Evolutionary conservation across 1,139 yeast species (phyloP).

Genomic region (Ogataea hybrid): DNA sequence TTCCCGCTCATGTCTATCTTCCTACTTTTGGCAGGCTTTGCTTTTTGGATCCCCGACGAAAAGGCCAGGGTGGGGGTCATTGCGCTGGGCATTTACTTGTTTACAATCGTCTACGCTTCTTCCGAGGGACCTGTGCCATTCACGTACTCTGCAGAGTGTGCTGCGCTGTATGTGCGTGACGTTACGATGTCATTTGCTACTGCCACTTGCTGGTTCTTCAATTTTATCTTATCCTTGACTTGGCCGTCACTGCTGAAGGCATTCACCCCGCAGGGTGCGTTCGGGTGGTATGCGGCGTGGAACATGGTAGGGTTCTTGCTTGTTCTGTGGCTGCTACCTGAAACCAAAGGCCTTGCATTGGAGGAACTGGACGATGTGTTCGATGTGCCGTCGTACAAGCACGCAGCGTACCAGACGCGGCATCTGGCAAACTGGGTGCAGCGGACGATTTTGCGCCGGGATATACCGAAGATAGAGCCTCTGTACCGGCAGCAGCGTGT

Average conservation of each 20-base stretch:
- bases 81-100: conserved; percentile 70
- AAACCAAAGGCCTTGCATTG: conserved; percentile 65
- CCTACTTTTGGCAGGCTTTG: conserved; percentile 70
- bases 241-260: conserved; percentile 74
- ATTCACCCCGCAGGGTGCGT: conserved; percentile 79
- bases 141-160: conserved; percentile 85
- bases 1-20: conserved; percentile 74
- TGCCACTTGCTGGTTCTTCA: conserved; percentile 84
- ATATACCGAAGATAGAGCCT: conserved; percentile 51
- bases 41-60: conserved; percentile 62
- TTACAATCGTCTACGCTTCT: conserved; percentile 71
- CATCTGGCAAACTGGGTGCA: conserved; percentile 45
- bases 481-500: conserved; percentile 54
- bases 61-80: conserved; percentile 62
- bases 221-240: conserved; percentile 74
- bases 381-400: conserved; percentile 51
- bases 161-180: conserved; percentile 82
- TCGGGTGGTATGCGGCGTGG: conserved; percentile 90
- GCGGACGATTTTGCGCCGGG: conserved; percentile 39
- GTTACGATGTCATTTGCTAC: conserved; percentile 85
- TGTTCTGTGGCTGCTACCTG: conserved; percentile 66
- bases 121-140: conserved; percentile 94
- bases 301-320: conserved; percentile 70
- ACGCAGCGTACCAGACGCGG: conserved; percentile 54
- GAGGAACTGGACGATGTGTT: conserved; percentile 75